Conservation (phyloP, 257 asterid species). For the Prunella vulgaris region DNA sequence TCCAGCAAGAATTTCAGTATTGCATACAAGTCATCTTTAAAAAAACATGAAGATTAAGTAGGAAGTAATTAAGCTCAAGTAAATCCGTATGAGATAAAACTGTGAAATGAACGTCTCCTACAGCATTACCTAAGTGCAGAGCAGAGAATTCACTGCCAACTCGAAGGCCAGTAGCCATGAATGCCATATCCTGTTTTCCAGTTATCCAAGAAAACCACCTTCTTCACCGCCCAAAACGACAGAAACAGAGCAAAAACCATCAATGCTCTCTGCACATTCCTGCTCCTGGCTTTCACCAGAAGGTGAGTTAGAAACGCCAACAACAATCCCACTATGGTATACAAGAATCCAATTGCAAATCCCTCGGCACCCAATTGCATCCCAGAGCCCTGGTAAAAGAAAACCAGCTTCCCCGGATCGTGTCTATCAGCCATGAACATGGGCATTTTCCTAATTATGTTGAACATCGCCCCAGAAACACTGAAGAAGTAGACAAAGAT, state of each 20-base stretch:
- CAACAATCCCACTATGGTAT: constrained; percentile 73
- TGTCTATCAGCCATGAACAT: constrained; percentile 68
- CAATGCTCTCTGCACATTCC: constrained; percentile 53
- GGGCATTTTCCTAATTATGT: constrained; percentile 90
- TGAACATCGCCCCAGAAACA: constrained; percentile 89
- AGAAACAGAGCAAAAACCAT: constrained; percentile 52
- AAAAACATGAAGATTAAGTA: constrained; percentile 15
- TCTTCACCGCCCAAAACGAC: constrained; percentile 85
- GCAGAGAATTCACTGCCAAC: constrained; percentile 51
- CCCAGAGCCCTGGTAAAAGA: constrained; percentile 84
- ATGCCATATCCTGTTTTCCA: constrained; percentile 95
- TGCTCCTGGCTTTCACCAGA: constrained; percentile 49
- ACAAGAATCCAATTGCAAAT: constrained; percentile 71
- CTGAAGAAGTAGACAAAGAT: constrained; percentile 86
- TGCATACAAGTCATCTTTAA: constrained; percentile 14
- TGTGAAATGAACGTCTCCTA: constrained; percentile 22
- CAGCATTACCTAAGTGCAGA: constrained; percentile 28
- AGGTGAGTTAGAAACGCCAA: constrained; percentile 64
- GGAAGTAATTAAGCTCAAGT: background rate
- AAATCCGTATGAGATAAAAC: constrained; percentile 17
- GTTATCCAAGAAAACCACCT: constrained; percentile 77
- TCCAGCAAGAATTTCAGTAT: background rate
- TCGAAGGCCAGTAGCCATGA: constrained; percentile 81
- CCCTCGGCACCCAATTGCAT: constrained; percentile 98
- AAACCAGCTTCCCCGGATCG: constrained; percentile 60